Evolutionary conservation across 1,139 yeast species (phyloP).

Genomic region (Nakaseomyces uthaithaninus): DNA sequence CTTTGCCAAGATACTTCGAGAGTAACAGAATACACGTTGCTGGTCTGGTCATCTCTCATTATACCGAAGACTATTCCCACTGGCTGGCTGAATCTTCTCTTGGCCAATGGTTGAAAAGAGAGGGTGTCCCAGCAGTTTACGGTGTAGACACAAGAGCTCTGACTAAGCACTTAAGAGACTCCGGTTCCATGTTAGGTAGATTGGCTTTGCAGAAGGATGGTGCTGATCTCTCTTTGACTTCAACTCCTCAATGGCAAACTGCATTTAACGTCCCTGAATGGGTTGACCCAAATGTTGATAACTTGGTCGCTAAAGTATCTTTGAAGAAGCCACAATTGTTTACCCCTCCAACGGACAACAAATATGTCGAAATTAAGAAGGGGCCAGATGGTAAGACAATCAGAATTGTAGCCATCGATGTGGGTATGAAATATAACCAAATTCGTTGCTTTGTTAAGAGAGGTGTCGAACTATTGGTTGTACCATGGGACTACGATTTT

Average conservation of each 20-base stretch:
- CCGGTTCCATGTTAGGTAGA: conserved; percentile 92
- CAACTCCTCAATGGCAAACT: conserved; percentile 46
- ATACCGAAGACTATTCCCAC: conserved; percentile 94
- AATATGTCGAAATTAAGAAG: conserved; percentile 37
- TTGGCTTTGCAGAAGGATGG: conserved; percentile 50
- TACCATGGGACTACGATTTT: conserved; percentile 92
- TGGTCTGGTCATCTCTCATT: conserved; percentile 94
- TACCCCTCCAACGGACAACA: conserved; percentile 46
- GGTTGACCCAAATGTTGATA: conserved; percentile 86
- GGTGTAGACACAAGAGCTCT: conserved; percentile 96
- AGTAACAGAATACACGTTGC: conserved; percentile 88
- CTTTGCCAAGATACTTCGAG: conserved; percentile 87
- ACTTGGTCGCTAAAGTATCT: conserved; percentile 88
- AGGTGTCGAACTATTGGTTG: conserved; percentile 93
- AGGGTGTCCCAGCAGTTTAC: conserved; percentile 90
- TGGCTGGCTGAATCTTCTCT: conserved; percentile 85
- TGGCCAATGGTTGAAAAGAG: conserved; percentile 87
- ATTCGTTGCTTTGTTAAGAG: conserved; percentile 93
- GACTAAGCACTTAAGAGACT: conserved; percentile 85
- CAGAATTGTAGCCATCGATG: conserved; percentile 86
- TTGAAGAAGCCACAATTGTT: conserved; percentile 65
- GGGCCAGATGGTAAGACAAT: conserved; percentile 68
- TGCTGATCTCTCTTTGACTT: conserved; percentile 37
- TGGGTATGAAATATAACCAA: conserved; percentile 97
- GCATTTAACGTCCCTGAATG: conserved; percentile 75